Conservation (phyloP, 2,329 filamentous ascomycete genomes). For the Rhexocercosporidium sp. region DNA sequence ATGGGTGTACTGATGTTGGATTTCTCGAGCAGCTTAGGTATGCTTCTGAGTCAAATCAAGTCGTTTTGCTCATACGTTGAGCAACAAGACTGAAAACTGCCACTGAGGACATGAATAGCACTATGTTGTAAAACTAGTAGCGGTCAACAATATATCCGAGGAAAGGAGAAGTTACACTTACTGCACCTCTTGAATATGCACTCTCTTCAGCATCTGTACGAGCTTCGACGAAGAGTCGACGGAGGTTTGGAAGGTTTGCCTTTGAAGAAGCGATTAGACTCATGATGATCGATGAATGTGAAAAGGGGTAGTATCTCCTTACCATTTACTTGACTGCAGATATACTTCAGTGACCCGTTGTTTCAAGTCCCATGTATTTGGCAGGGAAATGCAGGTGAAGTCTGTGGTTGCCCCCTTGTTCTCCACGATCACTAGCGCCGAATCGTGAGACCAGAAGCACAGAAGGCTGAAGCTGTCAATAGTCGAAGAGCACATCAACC, state of each 20-base stretch:
- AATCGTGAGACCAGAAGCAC: conserved; percentile 16
- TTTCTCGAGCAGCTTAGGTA: neutral
- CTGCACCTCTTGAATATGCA: conserved; percentile 90
- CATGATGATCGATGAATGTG: conserved; percentile 24
- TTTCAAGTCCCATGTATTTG: conserved; percentile 32
- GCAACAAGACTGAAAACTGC: conserved; percentile 93
- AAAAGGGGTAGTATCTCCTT: conserved; percentile 15
- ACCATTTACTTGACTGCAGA: conserved; percentile 34
- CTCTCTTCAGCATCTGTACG: conserved; percentile 93
- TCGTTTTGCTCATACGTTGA: conserved; percentile 67
- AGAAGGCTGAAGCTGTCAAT: conserved; percentile 33
- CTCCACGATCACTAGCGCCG: conserved; percentile 26
- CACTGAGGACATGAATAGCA: conserved; percentile 95
- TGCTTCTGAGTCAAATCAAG: neutral
- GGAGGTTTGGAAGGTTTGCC: conserved; percentile 89
- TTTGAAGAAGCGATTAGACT: conserved; percentile 36
- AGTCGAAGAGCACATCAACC: conserved; percentile 4
- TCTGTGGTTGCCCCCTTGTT: conserved; percentile 24
- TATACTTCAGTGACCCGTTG: conserved; percentile 17
- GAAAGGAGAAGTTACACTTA: conserved; percentile 51
- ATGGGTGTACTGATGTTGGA: too few relatives aligned
- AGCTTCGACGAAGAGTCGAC: conserved; percentile 93
- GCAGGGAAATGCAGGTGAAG: conserved; percentile 29
- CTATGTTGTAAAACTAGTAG: conserved; percentile 91
- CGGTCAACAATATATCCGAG: conserved; percentile 18